Percentiles rank a stretch among this genome's conserved stretches.
Conservation (phyloP, 805 yeast genomes). For the Cyberlindnera xylosilytica region DNA sequence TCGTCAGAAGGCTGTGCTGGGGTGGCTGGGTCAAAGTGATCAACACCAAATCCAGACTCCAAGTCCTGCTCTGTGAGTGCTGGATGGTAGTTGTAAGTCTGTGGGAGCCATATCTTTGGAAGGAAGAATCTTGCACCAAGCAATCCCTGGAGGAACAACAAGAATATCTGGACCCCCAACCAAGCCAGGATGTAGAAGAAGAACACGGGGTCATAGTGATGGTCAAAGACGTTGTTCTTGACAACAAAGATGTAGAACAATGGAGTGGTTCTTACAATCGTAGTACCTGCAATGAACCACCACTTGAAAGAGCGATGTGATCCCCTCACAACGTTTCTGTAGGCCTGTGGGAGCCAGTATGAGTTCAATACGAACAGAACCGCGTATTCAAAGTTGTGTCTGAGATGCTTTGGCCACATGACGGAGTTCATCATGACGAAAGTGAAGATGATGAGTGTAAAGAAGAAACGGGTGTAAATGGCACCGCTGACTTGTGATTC, state of each 20-base stretch:
- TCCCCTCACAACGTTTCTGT: slow-evolving; percentile 70
- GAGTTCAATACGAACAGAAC: slow-evolving; percentile 56
- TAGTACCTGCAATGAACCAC: slow-evolving; percentile 72
- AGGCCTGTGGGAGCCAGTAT: slow-evolving; percentile 86
- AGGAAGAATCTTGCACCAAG: slow-evolving; percentile 84
- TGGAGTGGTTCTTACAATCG: slow-evolving; percentile 62
- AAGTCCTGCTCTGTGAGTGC: slow-evolving; percentile 54
- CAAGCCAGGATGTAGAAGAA: slow-evolving; percentile 48
- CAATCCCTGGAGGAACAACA: slow-evolving; percentile 59
- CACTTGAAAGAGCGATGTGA: slow-evolving; percentile 64
- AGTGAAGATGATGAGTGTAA: slow-evolving; percentile 49
- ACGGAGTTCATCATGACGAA: slow-evolving; percentile 54
- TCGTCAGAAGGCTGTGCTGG: slow-evolving; percentile 22
- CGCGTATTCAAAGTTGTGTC: slow-evolving; percentile 57
- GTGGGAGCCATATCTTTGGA: slow-evolving; percentile 71
- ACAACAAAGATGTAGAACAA: slow-evolving; percentile 55
- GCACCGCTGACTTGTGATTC: slow-evolving; percentile 56
- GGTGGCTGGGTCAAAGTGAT: slow-evolving; percentile 30
- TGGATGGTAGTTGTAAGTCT: slow-evolving; percentile 82
- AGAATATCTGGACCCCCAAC: slow-evolving; percentile 54
- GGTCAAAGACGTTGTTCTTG: slow-evolving; percentile 62
- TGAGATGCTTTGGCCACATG: slow-evolving; percentile 58
- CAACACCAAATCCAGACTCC: slow-evolving; percentile 59
- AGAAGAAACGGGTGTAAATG: slow-evolving; percentile 55
- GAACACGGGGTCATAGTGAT: slow-evolving; percentile 56